Base-by-base conservation (phyloP, 2,329 filamentous ascomycete species). In the Trichoderma semiorbis region DNA sequence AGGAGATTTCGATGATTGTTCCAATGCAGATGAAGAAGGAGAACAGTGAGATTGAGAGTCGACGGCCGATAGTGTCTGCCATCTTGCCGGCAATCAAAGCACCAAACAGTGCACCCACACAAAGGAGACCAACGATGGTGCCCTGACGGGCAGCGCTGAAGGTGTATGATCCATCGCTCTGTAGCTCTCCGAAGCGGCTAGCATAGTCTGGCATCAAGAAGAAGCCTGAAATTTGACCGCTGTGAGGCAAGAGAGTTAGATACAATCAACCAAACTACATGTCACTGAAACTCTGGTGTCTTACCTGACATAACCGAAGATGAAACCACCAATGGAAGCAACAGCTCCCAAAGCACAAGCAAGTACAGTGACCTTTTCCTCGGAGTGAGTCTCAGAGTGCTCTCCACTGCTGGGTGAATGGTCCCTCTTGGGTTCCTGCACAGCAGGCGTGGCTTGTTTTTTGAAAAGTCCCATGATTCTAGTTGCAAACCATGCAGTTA, bases 181-280 rank as follows among this genome's bases (percentile, higher is more conserved):
- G 66, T 43, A 69, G 21, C 57, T 43, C n/a, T 61, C 66, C 66
- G 66, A 69, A 69, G 11, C 66, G 66, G 55, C 55, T 39, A 57
- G 66, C 55, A 62, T 69, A 69, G 39, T 69, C 28, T 32, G 60
- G 39, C 66, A 69, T 69, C 57, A 69, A 21, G 66, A 69, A 69
- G 66, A 69, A 69, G 18, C 66, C 66, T 26, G 66, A 69, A n/a
- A 69, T 69, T 36, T 69, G 66, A 69, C 66, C 66, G 62, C 66
- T 69, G 26, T 57, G 7, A 34, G 16, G 57, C n/a, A 21, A 24
- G 2, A 1, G 12, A 24, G 32, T 47, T 60, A 67, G 64, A 39
- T 26, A 57, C 18, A 7, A 39, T 26, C 14, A 26, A 58, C 5
- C 18, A 4, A 12, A n/a, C 8, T 18, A 68, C 4, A 34, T 50